phyloP scores from a whole-genome alignment of 2,329 filamentous ascomycete genomes.

The Pezicula neosporulosa region DNA sequence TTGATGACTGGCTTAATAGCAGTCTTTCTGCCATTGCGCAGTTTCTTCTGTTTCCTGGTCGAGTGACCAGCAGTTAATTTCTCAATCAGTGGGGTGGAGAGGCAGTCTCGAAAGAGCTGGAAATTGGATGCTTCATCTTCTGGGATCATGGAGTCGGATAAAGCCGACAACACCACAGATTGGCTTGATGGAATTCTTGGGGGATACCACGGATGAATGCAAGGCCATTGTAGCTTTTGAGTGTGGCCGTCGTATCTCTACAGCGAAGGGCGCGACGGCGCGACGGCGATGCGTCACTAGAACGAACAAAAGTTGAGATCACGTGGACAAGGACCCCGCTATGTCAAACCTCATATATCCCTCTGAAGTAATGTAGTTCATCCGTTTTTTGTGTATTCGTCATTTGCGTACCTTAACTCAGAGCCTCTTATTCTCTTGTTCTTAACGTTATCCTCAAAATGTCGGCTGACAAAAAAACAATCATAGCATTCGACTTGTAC shows the following conservation, averaged over 20 bases:
- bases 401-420: too few species aligned
- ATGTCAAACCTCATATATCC: background rate
- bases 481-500: constrained; percentile 73
- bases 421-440: background rate
- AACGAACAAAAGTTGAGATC: background rate
- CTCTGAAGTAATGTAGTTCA: background rate
- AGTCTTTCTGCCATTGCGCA: constrained; percentile 13
- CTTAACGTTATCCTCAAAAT: constrained; percentile 4
- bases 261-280: too few species aligned
- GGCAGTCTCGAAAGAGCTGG: constrained; percentile 68
- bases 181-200: too few species aligned
- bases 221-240: too few species aligned
- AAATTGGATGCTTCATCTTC: constrained; percentile 49
- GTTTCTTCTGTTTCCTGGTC: constrained; percentile 41
- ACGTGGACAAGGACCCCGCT: background rate
- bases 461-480: constrained; percentile 30
- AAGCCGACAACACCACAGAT: background rate
- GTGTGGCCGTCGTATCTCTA: too few species aligned
- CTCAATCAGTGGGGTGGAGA: constrained; percentile 66
- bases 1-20: constrained; percentile 15
- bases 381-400: too few species aligned
- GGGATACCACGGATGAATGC: too few species aligned
- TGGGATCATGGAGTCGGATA: background rate
- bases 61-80: constrained; percentile 43
- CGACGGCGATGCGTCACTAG: too few species aligned